Evolutionary conservation across 768 basidiomycete genomes (phyloP).

Genomic region (Termitomyces sp.): DNA sequence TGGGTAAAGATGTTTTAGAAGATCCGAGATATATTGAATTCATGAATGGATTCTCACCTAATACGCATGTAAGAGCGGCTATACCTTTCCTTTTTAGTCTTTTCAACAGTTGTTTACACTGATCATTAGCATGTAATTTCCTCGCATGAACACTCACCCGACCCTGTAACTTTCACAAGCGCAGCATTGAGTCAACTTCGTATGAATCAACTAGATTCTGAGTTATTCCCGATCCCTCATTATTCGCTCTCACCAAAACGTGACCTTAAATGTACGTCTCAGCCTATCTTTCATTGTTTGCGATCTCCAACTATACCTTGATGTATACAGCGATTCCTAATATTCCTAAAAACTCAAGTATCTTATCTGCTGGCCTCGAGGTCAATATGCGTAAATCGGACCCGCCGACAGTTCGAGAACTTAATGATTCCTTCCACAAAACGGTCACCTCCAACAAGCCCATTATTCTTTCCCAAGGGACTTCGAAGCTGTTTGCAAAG

Average conservation of each 20-base stretch:
- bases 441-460: conserved; percentile 20
- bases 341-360: conserved; percentile 41
- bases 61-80: conserved; percentile 49
- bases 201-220: conserved; percentile 63
- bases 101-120: neutral
- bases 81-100: neutral
- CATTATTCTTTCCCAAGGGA: conserved; percentile 26
- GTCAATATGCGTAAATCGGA: conserved; percentile 44
- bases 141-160: conserved; percentile 52
- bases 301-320: neutral
- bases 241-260: conserved; percentile 38
- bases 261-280: conserved; percentile 31
- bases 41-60: conserved; percentile 60
- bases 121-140: conserved; percentile 66
- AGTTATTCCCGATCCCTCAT: conserved; percentile 69
- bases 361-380: conserved; percentile 37
- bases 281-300: neutral
- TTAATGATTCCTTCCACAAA: conserved; percentile 37
- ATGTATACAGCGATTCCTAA: conserved; percentile 30
- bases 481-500: conserved; percentile 32
- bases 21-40: conserved; percentile 67
- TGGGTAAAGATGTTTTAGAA: conserved; percentile 66
- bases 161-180: conserved; percentile 72
- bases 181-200: conserved; percentile 68
- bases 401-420: conserved; percentile 29